Evolutionary conservation across 352 stramenopile species (phyloP), one percentile per base, ranked within the genome.

Genomic region (Phytophthora europaea): DNA sequence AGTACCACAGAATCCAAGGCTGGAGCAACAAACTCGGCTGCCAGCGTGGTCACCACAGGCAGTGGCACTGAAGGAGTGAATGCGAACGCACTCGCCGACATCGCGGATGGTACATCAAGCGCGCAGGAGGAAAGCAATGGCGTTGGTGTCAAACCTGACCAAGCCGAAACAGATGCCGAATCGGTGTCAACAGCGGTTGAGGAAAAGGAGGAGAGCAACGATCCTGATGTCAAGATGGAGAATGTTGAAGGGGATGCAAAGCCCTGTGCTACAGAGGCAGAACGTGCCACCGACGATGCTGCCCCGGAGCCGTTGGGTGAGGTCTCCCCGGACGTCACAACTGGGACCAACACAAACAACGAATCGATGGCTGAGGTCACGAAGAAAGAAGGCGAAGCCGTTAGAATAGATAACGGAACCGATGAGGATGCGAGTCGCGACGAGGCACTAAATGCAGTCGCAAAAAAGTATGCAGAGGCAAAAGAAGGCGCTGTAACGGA

Each of bases 221-320:
- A 73, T 23, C 62, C 18, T 18, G 54, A 74, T 57, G 48, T 75
- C 18, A 72, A 57, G 12, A 78, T 75, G 57, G 53, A 78, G 63
- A 31, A 67, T 43, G 70, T 69, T 22, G 70, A 73, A 34, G 55
- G 53, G 38, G 57, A 64, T 38, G 13, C 9, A 4, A 54, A 56
- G 34, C 13, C 63, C 23, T 47, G 34, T 61, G 50, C 18, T 20
- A 34, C 15, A 12, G 50, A 65, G 16, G 18, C 28, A 60, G 54
- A 65, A 65, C 23, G 45, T 23, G 60, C 10, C 18, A 5, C 22
- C 33, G 26, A 12, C 3, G 43, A 15, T 56, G 26, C 34, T 51
- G 58, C 45, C 26, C 22, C 26, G 18, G 66, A 67, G 15, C 15
- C 48, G 13, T 28, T 34, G 38, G 31, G 26, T 64, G 56, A 16